Evolutionary conservation across 2,329 filamentous ascomycete species (phyloP), one percentile per base, ranked within the genome.

Genomic region (Verruconis gallopava): DNA sequence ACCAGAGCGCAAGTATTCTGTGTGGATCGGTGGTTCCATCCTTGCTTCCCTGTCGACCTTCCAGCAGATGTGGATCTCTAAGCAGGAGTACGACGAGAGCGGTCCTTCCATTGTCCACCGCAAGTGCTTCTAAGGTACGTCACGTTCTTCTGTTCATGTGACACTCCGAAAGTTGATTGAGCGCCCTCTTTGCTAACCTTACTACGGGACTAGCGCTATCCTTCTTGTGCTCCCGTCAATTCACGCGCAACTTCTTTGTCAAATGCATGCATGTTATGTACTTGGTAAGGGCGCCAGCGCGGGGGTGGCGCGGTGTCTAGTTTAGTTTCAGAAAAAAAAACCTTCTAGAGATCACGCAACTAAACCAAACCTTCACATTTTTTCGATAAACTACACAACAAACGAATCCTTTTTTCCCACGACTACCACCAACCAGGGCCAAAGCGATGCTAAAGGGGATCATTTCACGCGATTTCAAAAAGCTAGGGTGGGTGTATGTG

Each of bases 51-150:
- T 98, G 61, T 98, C 91, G 57, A 98, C 91, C 71, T 98, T 98
- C 89, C 91, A 98, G 79, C 91, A 98, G 76, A 98, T 98, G 91
- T 98, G 91, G 91, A 96, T 98, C 81, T 98, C 91, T 61, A 98
- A 98, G 86, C 91, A 98, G 76, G 89, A 96, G 78, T 96, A 96
- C 81, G 91, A 98, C 76, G 91, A 96, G 85, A 91, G 82, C 69
- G 89, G 89, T 73, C 91, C 89, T 60, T 95, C 88, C 63, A 96
- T 96, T 65, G 89, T 96, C 62, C 89, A 96, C 83, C 85, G 88
- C 81, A 96, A 95, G 85, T 95, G 89, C 85, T 95, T 95, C 83
- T 95, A 94, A 94, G 81, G 78, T 80, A 19, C 33, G 41, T 38
- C 15, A n/a, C 17, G n/a, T 20, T n/a, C 19, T 4, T 35, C 1